These are phyloP conservation scores for Psilocybe azurescens DNA, from an alignment of 768 basidiomycete genomes.

Conservation along the genomic window DNA sequence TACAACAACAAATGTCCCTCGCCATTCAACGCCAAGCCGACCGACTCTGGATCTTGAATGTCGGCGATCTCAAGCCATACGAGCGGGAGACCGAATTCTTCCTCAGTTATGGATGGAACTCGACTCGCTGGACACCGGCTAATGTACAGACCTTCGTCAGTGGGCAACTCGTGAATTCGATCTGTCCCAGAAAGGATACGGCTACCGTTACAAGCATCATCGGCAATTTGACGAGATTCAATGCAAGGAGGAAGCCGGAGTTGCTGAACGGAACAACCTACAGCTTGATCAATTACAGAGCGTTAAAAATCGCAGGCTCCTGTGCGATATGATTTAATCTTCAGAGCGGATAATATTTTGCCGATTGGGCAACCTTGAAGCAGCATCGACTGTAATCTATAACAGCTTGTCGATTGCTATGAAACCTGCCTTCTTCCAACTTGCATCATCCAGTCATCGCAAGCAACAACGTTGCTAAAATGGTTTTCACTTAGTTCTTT, in stretches of 20 bases:
- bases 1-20: conserved; percentile 73
- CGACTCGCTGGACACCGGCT: conserved; percentile 56
- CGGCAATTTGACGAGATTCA: conserved; percentile 59
- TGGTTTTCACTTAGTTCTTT: conserved; percentile 34
- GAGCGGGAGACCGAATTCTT: conserved; percentile 77
- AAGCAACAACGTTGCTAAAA: conserved; percentile 58
- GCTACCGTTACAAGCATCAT: conserved; percentile 55
- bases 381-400: conserved; percentile 59
- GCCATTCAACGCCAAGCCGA: conserved; percentile 63
- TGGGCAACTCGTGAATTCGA: conserved; percentile 76
- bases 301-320: conserved; percentile 26
- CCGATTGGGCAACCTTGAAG: conserved; percentile 54
- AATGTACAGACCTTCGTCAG: conserved; percentile 53
- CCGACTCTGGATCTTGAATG: conserved; percentile 73
- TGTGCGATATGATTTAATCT: background rate
- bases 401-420: conserved; percentile 49
- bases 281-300: conserved; percentile 66
- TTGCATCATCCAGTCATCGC: conserved; percentile 71
- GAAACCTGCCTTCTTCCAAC: conserved; percentile 71
- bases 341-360: conserved; percentile 63
- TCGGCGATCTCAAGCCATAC: conserved; percentile 78
- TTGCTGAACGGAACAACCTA: conserved; percentile 64
- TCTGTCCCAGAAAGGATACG: conserved; percentile 42
- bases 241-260: conserved; percentile 70
- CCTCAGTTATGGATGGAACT: conserved; percentile 65